Conservation (phyloP, 192 early-diverging fungal genomes). For the Coemansia sp. region DNA sequence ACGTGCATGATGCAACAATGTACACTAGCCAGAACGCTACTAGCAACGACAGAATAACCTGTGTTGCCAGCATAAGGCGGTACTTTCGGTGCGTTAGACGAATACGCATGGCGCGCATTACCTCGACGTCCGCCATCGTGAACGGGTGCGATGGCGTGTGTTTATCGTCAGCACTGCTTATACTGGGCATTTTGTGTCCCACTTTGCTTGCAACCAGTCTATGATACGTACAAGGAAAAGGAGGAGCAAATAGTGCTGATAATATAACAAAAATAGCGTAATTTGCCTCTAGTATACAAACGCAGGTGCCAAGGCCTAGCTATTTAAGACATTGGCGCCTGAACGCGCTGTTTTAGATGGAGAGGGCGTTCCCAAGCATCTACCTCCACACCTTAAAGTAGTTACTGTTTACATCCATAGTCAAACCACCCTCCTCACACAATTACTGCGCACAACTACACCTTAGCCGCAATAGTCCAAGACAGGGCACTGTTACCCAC, state of each 20-base stretch:
- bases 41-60: slow-evolving; percentile 28
- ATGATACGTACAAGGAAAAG: too few relatives aligned
- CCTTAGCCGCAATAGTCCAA: neutral
- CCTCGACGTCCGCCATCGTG: slow-evolving; percentile 45
- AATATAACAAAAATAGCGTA: too few relatives aligned
- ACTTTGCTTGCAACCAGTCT: too few relatives aligned
- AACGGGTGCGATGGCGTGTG: slow-evolving; percentile 40
- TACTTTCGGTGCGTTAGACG: slow-evolving; percentile 46
- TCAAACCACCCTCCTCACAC: neutral
- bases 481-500: neutral
- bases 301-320: too few relatives aligned
- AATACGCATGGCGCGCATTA: slow-evolving; percentile 52
- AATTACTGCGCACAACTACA: neutral
- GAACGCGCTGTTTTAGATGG: slow-evolving; percentile 1
- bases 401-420: neutral
- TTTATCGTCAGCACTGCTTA: slow-evolving; percentile 17
- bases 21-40: slow-evolving; percentile 38
- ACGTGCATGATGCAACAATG: slow-evolving; percentile 20
- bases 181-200: neutral
- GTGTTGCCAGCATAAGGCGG: slow-evolving; percentile 28
- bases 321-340: too few relatives aligned
- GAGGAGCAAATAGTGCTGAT: too few relatives aligned
- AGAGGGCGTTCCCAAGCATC: neutral
- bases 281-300: too few relatives aligned
- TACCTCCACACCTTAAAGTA: neutral